Base-by-base conservation (phyloP, 2,329 filamentous ascomycete genomes). In the Exophiala dermatitidis region DNA sequence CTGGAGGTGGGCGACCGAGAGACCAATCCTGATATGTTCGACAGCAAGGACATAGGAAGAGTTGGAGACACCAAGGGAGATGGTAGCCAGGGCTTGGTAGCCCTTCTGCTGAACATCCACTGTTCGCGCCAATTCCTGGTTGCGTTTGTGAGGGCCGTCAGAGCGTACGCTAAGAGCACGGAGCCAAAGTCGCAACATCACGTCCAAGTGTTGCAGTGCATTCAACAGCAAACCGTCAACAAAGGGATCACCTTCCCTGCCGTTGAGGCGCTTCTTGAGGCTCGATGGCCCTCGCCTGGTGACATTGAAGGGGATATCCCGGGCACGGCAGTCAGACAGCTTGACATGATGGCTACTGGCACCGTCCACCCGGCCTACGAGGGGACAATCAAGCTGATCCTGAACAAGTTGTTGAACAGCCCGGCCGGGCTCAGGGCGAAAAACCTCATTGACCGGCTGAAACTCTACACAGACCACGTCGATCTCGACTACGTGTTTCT, bases 91-190 rank as follows among this genome's bases (percentile, higher is more conserved):
- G 74, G 72, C 5, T 67, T 74, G 5, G 65, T 72, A 44, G 66
- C 75, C 28, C 60, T 75, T 56, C 74, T 94, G 9, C 66, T 93
- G 19, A 77, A 94, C 31, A 86, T 83, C 63, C 90, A 86, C 31
- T 82, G 85, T 48, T 85, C 85, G 7, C 81, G 89, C 8, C 81
- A 82, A 19, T 85, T 91, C 58, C 74, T 94, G 26, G 50, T 62
- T 81, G 81, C 29, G 82, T 85, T 31, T 75, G 56, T 61, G n/a
- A 41, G 58, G 42, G 52, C 57, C 1, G 49, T 62, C 8, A 54
- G 56, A 9, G 58, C 54, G 7, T 59, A 57, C 40, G 56, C 58
- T 26, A 60, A 59, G 46, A 50, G 44, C 41, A 53, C 56, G 83
- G 45, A 86, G 82, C 66, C 82, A 82, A 38, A 80, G 83, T 31